phyloP scores from a whole-genome alignment of 108 stramenopile genomes.

The Cyclostephanos tholiformis region DNA sequence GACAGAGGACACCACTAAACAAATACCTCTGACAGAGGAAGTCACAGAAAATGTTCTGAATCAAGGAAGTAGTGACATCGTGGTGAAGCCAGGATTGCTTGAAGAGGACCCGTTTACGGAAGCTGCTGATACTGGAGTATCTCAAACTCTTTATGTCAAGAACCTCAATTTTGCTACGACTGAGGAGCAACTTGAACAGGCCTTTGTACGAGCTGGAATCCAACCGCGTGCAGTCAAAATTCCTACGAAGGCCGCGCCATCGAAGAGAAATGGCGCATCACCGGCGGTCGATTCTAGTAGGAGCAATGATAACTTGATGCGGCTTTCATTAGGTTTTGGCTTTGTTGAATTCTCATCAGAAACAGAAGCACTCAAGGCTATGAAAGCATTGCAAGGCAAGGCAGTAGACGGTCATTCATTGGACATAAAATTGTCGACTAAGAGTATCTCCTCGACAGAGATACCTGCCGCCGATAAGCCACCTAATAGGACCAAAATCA shows the following conservation, averaged over 20 bases:
- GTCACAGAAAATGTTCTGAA: slow-evolving; percentile 8
- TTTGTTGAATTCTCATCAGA: slow-evolving; percentile 94
- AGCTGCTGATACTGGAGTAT: slow-evolving; percentile 38
- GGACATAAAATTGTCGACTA: slow-evolving; percentile 84
- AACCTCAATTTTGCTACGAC: slow-evolving; percentile 93
- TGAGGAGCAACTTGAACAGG: slow-evolving; percentile 68
- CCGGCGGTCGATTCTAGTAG: slow-evolving; percentile 12
- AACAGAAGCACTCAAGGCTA: slow-evolving; percentile 70
- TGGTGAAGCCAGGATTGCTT: slow-evolving; percentile 30
- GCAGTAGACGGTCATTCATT: slow-evolving; percentile 91
- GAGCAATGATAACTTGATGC: slow-evolving; percentile 18
- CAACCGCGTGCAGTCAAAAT: slow-evolving; percentile 85
- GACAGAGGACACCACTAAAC: slow-evolving; percentile 17
- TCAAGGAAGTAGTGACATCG: slow-evolving; percentile 12
- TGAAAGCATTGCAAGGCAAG: slow-evolving; percentile 82
- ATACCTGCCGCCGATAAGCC: slow-evolving; percentile 21
- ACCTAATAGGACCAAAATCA: slow-evolving; percentile 81
- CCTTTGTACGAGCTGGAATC: slow-evolving; percentile 64
- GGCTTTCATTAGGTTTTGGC: slow-evolving; percentile 94
- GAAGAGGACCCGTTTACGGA: slow-evolving; percentile 46
- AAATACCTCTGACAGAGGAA: slow-evolving; percentile 6
- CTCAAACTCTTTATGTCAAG: slow-evolving; percentile 92
- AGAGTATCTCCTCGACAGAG: slow-evolving; percentile 42
- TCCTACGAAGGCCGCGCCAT: slow-evolving; percentile 79
- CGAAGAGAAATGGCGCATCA: slow-evolving; percentile 34